Percentiles rank a stretch among this genome's conserved stretches.
These are phyloP conservation scores for Volvox reticuliferus DNA, from an alignment of 139 green algal species.

Conservation along the genomic window DNA sequence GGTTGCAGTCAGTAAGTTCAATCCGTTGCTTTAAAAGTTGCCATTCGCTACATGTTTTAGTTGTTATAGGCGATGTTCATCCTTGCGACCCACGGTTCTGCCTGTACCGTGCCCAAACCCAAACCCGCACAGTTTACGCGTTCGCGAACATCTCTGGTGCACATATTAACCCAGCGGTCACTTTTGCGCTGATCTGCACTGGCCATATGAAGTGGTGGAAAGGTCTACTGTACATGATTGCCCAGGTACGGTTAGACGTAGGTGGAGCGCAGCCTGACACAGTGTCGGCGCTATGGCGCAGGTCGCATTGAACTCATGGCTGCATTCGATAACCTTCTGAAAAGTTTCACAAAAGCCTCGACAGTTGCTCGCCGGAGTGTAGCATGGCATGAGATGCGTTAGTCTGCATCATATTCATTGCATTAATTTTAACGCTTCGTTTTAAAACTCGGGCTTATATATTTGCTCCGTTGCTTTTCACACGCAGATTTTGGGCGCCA, in stretches of 20 bases:
- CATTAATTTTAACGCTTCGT: too few relatives aligned
- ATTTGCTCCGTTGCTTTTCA: not conserved
- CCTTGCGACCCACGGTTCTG: slow-evolving; percentile 2
- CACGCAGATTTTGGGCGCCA: slow-evolving; percentile 73
- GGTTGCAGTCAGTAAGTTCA: slow-evolving; percentile 63
- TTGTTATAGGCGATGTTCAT: too few relatives aligned
- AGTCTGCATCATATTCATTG: too few relatives aligned
- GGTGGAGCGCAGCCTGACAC: not conserved
- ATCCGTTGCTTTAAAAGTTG: not conserved
- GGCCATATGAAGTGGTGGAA: slow-evolving; percentile 81
- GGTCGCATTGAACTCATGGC: not conserved
- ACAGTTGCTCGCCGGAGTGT: too few relatives aligned
- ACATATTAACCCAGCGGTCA: slow-evolving; percentile 84
- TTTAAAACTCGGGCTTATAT: not conserved
- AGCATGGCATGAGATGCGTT: too few relatives aligned
- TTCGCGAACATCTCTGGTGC: slow-evolving; percentile 80
- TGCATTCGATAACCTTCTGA: too few relatives aligned
- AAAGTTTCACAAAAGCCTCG: too few relatives aligned
- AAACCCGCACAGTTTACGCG: slow-evolving; percentile 72
- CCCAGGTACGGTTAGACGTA: slow-evolving; percentile 63
- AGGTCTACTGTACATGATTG: slow-evolving; percentile 75
- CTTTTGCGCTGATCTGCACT: slow-evolving; percentile 80
- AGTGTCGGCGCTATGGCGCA: not conserved
- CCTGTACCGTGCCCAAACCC: not conserved
- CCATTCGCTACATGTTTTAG: too few relatives aligned